Percentiles rank a stretch among this genome's conserved stretches.
Evolutionary conservation across 2,329 filamentous ascomycete genomes (phyloP).

Genomic region (Cadophora malorum): DNA sequence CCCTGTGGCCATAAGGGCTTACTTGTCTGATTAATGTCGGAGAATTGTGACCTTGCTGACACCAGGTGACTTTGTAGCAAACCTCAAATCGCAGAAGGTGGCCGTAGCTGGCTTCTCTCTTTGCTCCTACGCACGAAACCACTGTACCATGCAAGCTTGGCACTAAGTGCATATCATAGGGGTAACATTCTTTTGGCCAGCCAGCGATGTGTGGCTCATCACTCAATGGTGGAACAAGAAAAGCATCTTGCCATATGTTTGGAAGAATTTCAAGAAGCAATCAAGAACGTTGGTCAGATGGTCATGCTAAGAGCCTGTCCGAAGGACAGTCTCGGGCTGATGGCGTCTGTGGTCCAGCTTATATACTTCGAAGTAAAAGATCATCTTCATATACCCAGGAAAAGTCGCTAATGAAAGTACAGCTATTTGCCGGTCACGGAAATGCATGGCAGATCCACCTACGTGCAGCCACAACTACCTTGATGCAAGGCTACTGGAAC

Average conservation of each 20-base stretch:
- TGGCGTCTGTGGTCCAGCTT: constrained; percentile 60
- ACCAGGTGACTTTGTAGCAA: constrained; percentile 38
- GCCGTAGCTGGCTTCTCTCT: constrained; percentile 65
- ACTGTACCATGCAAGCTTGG: constrained; percentile 62
- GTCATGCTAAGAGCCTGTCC: constrained; percentile 23
- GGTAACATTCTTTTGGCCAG: constrained; percentile 31
- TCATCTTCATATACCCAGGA: not conserved
- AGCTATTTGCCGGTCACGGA: constrained; percentile 52
- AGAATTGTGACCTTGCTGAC: not conserved
- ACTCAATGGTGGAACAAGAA: constrained; percentile 38
- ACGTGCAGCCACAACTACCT: constrained; percentile 37
- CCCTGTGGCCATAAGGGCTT: not conserved
- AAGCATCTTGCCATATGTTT: constrained; percentile 45
- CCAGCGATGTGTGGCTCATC: constrained; percentile 16
- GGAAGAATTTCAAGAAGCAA: constrained; percentile 51
- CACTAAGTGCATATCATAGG: constrained; percentile 58
- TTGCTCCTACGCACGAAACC: constrained; percentile 62
- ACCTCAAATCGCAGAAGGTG: constrained; percentile 59
- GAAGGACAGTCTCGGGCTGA: constrained; percentile 45
- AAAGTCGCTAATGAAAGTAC: constrained; percentile 49
- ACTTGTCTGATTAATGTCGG: not conserved
- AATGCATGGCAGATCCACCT: constrained; percentile 40
- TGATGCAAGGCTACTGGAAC: constrained; percentile 22
- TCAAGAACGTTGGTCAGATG: constrained; percentile 41
- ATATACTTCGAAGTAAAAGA: constrained; percentile 55